Base-by-base conservation (phyloP, 2,329 filamentous ascomycete genomes). In the Chaetomium globosum region DNA sequence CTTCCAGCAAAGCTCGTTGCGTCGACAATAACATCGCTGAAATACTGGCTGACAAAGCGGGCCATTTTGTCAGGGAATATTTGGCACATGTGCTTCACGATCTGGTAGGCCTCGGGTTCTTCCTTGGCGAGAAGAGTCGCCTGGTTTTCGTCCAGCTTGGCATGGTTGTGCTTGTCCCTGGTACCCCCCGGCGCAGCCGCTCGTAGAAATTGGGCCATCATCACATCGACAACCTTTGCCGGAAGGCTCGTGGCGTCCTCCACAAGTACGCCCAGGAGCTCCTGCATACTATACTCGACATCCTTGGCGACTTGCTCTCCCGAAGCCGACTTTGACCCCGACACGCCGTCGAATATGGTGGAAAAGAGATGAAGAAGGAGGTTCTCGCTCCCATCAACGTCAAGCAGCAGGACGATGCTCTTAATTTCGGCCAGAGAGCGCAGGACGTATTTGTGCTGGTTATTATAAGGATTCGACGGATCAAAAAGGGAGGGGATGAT, bases 41-140 rank as follows among this genome's bases (percentile, higher is more conserved):
- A 99, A 76, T 98, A 99, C 74, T 96, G 93, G 70, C 92, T 94
- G 63, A 98, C 89, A 71, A 96, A 92, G 67, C 93, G 89, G 1
- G 92, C 89, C 94, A 99, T 97, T 77, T 96, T 96, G 71, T 97
- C 94, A 0, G 91, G 87, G 71, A 89, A 96, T 21, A 86, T 86
- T 73, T 93, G 95, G 80, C 95, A 99, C 53, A 99, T 89, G 2
- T 91, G 91, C 78, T 96, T 96, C 26, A 95, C 94, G 90, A 98
- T 96, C 74, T 95, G 90, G 79, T 99, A 99, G 1, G 95, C 93
- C 19, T 93, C 87, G 1, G 95, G 94, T 63, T 96, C 90, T 68
- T 95, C 90, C 74, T 96, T 96, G 61, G 92, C 81, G n/a, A 92
- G 81, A 21, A 97, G 82, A 0, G 91, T 97, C 0, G 89, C 91